These are phyloP conservation scores for Ceratocystis cacaofunesta DNA, from an alignment of 2,329 filamentous ascomycete genomes.

Conservation along the genomic window DNA sequence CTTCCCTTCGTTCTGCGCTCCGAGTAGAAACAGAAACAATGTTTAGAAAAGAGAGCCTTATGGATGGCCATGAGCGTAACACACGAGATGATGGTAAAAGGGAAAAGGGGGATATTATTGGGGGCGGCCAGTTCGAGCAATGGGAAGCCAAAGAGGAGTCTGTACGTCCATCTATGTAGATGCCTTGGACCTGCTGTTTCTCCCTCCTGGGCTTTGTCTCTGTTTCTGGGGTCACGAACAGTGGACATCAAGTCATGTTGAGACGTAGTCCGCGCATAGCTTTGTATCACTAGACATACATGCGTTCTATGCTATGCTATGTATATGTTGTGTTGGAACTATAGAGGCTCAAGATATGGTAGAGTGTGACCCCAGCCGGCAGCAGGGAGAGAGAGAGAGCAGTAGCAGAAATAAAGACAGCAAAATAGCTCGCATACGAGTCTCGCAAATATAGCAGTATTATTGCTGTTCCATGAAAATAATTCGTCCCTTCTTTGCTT, in stretches of 20 bases:
- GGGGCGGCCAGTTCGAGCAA: not conserved
- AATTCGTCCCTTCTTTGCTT: constrained; percentile 1
- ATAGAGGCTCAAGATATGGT: too few species aligned
- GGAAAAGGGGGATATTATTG: too few species aligned
- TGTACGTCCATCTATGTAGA: too few species aligned
- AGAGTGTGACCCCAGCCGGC: too few species aligned
- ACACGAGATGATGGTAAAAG: too few species aligned
- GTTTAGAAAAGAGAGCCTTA: not conserved
- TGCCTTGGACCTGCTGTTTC: too few species aligned
- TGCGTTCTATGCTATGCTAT: not conserved
- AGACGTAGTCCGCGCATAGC: not conserved
- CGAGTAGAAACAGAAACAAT: constrained; percentile 3
- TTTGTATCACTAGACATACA: not conserved
- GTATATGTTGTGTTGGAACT: not conserved
- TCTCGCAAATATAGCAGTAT: not conserved
- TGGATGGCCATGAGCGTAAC: not conserved
- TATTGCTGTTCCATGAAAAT: not conserved
- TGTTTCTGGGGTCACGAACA: not conserved
- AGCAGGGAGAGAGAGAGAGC: not conserved
- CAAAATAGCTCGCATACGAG: not conserved
- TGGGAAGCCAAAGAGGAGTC: not conserved
- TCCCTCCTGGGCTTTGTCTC: too few species aligned
- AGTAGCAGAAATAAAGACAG: not conserved
- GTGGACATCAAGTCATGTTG: not conserved
- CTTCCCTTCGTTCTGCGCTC: not conserved